Evolutionary conservation across 1,284 basidiomycete genomes (phyloP), one percentile per base, ranked within the genome.

Genomic region (Ganoderma sinense): DNA sequence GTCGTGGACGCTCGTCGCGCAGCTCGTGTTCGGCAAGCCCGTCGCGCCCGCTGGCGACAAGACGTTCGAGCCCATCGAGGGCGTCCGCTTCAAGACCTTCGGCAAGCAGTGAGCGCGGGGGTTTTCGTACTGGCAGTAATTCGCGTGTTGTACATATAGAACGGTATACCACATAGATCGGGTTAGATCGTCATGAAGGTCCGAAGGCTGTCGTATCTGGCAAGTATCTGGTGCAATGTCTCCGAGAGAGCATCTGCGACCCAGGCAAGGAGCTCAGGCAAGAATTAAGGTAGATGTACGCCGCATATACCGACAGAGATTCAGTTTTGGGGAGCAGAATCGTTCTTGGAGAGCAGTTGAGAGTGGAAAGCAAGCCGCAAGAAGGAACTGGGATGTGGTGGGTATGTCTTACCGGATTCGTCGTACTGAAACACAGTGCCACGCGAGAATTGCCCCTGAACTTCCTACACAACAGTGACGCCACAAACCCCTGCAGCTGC

Each of bases 21-120:
- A 76, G 71, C 43, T 76, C 67, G 72, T 72, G 36, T 76, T 76
- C 71, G 75, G 75, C 63, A 73, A 69, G 71, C 75, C 75, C 23
- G 48, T 66, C 51, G 73, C 71, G 48, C 64, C 75, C 23, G 65
- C 74, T 8, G 71, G 69, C 55, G 75, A 75, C 62, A 73, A 73
- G 72, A 65, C 66, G 63, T 76, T 73, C 69, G 41, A 51, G 68
- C 73, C 75, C 29, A 55, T 76, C 65, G 75, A 76, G 67, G 72
- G 72, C 70, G 73, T 74, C 72, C 75, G 75, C 39, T 71, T 75
- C 73, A 74, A 73, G 69, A 68, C 73, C 56, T 76, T 73, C 60
- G 74, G 74, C 67, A 72, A 73, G 69, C 71, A 72, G 66, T 70
- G 60, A 55, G 40, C 53, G 53, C 53, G n/a, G 7, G 63, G 39